These are phyloP conservation scores for Aureobasidium sp. DNA, from an alignment of 2,329 filamentous ascomycete species.

Conservation along the genomic window DNA sequence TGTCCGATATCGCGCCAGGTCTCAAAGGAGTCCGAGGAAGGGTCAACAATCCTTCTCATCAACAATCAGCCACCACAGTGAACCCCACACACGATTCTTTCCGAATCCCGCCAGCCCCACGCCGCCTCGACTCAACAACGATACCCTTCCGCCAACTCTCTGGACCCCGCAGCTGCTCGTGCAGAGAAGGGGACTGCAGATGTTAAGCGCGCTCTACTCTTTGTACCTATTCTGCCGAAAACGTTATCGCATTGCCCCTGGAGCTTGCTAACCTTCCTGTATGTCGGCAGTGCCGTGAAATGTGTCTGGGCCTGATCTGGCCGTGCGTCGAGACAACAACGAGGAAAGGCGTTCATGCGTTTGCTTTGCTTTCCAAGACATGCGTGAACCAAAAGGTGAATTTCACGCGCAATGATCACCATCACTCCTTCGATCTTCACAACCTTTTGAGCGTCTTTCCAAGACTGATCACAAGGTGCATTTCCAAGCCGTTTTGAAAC, in stretches of 20 bases:
- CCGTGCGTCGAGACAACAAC: constrained; percentile 13
- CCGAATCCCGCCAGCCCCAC: constrained; percentile 2
- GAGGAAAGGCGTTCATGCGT: neutral
- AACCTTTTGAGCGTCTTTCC: neutral
- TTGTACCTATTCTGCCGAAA: constrained; percentile 1
- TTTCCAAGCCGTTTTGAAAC: neutral
- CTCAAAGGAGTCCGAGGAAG: neutral
- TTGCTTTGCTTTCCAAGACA: too few species aligned
- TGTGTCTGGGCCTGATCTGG: constrained; percentile 3
- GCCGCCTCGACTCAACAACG: constrained; percentile 3
- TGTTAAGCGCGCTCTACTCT: neutral
- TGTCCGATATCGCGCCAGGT: constrained; percentile 9
- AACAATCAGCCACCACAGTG: neutral
- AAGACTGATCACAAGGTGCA: constrained; percentile 1
- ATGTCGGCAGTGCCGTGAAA: constrained; percentile 1
- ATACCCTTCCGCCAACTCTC: neutral
- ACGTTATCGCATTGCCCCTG: neutral
- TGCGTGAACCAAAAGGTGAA: neutral
- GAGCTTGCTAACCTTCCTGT: neutral
- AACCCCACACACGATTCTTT: neutral
- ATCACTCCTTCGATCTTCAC: constrained; percentile 8
- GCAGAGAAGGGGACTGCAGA: neutral
- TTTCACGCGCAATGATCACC: neutral
- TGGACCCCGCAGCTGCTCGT: constrained; percentile 14
- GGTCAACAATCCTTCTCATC: neutral